Evolutionary conservation across 2,329 filamentous ascomycete genomes (phyloP).

Genomic region (Paraconiothyrium sp.): DNA sequence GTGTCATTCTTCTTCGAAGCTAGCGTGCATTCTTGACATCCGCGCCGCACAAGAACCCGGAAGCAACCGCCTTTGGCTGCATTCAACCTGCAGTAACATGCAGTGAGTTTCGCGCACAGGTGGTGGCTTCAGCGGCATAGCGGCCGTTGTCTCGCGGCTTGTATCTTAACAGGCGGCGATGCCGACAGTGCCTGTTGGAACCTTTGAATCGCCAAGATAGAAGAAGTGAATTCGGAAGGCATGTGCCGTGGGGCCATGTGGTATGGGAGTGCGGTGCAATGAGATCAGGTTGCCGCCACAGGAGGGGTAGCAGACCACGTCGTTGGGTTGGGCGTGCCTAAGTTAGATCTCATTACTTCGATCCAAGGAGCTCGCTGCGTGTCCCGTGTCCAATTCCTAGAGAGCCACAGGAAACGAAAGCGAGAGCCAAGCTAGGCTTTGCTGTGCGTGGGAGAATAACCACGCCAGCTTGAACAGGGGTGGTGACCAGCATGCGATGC

Average conservation of each 20-base stretch:
- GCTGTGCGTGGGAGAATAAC: neutral
- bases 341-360: conserved; percentile 15
- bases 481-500: conserved; percentile 34
- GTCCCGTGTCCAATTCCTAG: neutral
- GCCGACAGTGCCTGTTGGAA: conserved; percentile 20
- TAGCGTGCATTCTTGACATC: conserved; percentile 40
- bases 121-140: conserved; percentile 25
- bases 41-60: conserved; percentile 28
- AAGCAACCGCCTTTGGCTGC: conserved; percentile 43
- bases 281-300: conserved; percentile 14
- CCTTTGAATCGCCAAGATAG: neutral
- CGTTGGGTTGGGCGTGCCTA: conserved; percentile 15
- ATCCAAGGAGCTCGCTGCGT: neutral
- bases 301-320: conserved; percentile 15
- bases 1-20: conserved; percentile 29
- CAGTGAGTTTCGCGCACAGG: conserved; percentile 1
- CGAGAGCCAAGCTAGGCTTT: neutral
- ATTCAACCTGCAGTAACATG: conserved; percentile 30
- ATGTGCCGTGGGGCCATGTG: neutral
- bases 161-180: conserved; percentile 30
- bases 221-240: neutral
- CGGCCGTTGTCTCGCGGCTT: conserved; percentile 22
- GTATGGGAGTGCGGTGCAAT: conserved; percentile 8
- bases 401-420: neutral
- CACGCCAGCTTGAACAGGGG: conserved; percentile 4